A percentile compares a stretch with the other conserved stretches of the same genome.
Conservation (phyloP, 805 yeast genomes). For the Blastobotrys terrestris region DNA sequence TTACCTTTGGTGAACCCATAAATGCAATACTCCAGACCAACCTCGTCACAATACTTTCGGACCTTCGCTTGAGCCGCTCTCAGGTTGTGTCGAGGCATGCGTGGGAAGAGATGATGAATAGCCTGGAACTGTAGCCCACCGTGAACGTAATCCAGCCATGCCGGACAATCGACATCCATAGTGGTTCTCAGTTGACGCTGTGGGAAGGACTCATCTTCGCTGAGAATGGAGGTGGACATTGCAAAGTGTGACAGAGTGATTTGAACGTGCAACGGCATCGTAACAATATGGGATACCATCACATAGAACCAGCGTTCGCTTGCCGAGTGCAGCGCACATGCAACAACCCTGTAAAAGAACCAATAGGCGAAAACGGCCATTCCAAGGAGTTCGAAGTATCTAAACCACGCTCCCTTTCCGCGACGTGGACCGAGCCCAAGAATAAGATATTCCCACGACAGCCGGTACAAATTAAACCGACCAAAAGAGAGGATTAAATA, state of each 20-base stretch:
- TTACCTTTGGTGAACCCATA: slow-evolving; percentile 83
- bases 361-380: slow-evolving; percentile 66
- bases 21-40: slow-evolving; percentile 73
- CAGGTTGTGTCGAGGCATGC: slow-evolving; percentile 83
- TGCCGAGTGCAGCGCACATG: slow-evolving; percentile 45
- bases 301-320: slow-evolving; percentile 53
- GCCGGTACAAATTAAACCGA: slow-evolving; percentile 73
- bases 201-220: slow-evolving; percentile 70
- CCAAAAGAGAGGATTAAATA: slow-evolving; percentile 80
- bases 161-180: slow-evolving; percentile 93
- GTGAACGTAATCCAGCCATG: slow-evolving; percentile 84
- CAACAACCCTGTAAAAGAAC: slow-evolving; percentile 66
- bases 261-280: slow-evolving; percentile 92
- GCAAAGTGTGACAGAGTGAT: slow-evolving; percentile 88
- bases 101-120: slow-evolving; percentile 82
- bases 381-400: slow-evolving; percentile 73
- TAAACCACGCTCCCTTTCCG: slow-evolving; percentile 82
- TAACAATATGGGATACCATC: slow-evolving; percentile 67
- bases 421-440: slow-evolving; percentile 71
- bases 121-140: slow-evolving; percentile 93
- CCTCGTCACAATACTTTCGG: slow-evolving; percentile 64
- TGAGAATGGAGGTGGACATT: slow-evolving; percentile 85
- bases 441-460: slow-evolving; percentile 73
- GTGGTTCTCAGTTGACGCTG: slow-evolving; percentile 82
- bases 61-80: slow-evolving; percentile 68